These are phyloP conservation scores for Penicillium crystallinum DNA, from an alignment of 495 filamentous ascomycete genomes.

Conservation along the genomic window DNA sequence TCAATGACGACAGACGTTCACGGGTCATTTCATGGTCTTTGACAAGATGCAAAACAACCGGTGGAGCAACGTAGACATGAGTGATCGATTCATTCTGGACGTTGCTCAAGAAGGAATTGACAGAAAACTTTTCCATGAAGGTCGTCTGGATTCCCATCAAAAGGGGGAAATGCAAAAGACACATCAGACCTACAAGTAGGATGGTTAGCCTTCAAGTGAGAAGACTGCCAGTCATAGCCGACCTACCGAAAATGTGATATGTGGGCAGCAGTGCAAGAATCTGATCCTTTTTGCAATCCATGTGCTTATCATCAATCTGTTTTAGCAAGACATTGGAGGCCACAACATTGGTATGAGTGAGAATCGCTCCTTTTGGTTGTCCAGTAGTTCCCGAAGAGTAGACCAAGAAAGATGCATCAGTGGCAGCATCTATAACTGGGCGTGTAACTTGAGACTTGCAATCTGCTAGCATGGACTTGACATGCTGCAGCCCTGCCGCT, in stretches of 20 bases:
- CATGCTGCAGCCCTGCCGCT: too few species aligned
- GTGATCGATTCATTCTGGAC: constrained; percentile 66
- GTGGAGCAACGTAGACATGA: constrained; percentile 75
- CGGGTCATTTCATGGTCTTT: constrained; percentile 62
- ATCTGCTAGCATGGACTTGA: too few species aligned
- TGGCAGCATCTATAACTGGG: too few species aligned
- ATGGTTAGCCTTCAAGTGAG: neutral
- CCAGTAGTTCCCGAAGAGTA: too few species aligned
- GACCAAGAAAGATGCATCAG: too few species aligned
- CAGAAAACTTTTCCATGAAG: constrained; percentile 73
- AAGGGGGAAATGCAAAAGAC: constrained; percentile 51
- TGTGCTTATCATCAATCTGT: constrained; percentile 26
- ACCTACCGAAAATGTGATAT: constrained; percentile 76
- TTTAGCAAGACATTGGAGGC: constrained; percentile 54
- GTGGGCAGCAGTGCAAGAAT: constrained; percentile 54
- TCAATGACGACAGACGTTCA: constrained; percentile 65
- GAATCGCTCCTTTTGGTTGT: too few species aligned
- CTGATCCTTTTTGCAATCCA: constrained; percentile 27
- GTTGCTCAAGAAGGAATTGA: constrained; percentile 60
- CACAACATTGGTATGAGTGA: constrained; percentile 65
- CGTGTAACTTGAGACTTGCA: too few species aligned
- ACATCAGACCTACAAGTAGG: constrained; percentile 32
- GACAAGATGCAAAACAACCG: constrained; percentile 66
- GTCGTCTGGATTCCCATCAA: constrained; percentile 55
- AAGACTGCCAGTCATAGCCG: neutral